phyloP scores from a whole-genome alignment of 164 flowering plant genomes.

The Liquidambar formosana region DNA sequence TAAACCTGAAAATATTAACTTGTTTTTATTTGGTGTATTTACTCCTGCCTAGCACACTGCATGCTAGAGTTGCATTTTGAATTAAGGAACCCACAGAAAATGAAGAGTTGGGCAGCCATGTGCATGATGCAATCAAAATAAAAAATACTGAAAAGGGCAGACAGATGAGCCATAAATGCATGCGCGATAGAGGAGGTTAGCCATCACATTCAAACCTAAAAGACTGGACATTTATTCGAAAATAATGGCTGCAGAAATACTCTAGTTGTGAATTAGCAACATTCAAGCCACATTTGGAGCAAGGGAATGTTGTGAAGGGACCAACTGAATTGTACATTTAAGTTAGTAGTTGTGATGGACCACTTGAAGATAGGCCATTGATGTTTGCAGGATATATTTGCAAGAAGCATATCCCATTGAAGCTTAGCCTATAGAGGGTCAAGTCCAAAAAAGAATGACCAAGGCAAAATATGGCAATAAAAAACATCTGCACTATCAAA shows the following conservation, averaged over 20 bases:
- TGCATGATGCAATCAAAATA: background rate
- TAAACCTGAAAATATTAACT: too few species aligned
- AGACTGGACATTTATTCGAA: background rate
- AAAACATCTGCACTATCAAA: too few species aligned
- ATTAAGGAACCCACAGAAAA: background rate
- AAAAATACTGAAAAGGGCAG: background rate
- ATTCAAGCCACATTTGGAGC: background rate
- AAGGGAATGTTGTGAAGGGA: constrained; percentile 13
- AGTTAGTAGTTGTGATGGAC: constrained; percentile 13
- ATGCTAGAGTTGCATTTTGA: background rate
- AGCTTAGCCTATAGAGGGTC: too few species aligned
- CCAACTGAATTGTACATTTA: constrained; percentile 5
- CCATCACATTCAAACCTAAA: constrained; percentile 6
- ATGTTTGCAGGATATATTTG: background rate
- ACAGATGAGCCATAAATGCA: background rate
- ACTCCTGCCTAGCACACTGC: background rate
- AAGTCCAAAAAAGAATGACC: background rate
- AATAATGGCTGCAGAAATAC: background rate
- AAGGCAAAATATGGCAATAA: too few species aligned
- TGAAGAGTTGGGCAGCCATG: background rate
- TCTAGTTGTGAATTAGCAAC: background rate
- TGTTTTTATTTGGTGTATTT: background rate
- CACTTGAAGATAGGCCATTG: background rate
- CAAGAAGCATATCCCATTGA: background rate
- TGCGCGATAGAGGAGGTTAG: background rate